Evolutionary conservation across 176 grass and related monocot genomes (phyloP).

Genomic region (Oropetium thomaeum): DNA sequence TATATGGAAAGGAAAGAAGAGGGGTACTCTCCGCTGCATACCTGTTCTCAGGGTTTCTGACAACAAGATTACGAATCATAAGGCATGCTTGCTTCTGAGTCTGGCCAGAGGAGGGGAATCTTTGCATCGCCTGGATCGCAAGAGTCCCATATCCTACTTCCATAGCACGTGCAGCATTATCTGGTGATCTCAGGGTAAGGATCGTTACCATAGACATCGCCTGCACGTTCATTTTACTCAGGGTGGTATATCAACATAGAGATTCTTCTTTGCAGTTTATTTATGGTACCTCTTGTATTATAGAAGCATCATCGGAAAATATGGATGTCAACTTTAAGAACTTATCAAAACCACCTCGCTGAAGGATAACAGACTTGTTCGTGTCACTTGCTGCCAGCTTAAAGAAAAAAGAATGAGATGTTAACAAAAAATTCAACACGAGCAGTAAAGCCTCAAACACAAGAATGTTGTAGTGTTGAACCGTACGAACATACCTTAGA

Average conservation of each 20-base stretch:
- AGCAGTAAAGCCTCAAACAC: background rate
- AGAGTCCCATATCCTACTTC: slow-evolving; percentile 62
- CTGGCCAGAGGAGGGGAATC: slow-evolving; percentile 55
- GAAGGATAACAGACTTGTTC: slow-evolving; percentile 80
- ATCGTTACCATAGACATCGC: slow-evolving; percentile 77
- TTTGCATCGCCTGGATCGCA: slow-evolving; percentile 69
- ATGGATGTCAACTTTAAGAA: slow-evolving; percentile 61
- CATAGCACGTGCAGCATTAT: slow-evolving; percentile 75
- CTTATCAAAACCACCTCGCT: slow-evolving; percentile 68
- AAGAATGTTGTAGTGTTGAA: slow-evolving; percentile 4
- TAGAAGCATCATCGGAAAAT: slow-evolving; percentile 82
- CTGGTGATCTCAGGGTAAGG: slow-evolving; percentile 79
- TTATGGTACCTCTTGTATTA: slow-evolving; percentile 77
- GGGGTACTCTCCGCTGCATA: slow-evolving; percentile 1
- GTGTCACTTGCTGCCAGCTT: slow-evolving; percentile 86
- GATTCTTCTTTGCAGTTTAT: slow-evolving; percentile 16
- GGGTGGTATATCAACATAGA: background rate
- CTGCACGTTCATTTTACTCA: slow-evolving; percentile 39
- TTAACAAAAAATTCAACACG: slow-evolving; percentile 21
- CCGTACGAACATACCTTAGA: slow-evolving; percentile 62
- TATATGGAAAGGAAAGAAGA: background rate
- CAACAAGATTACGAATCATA: slow-evolving; percentile 97
- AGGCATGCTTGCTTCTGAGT: slow-evolving; percentile 92
- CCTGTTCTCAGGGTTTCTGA: slow-evolving; percentile 91
- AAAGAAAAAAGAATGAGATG: slow-evolving; percentile 32